Conservation (phyloP, 148 eudicot genomes). For the Heliosperma pusillum region DNA sequence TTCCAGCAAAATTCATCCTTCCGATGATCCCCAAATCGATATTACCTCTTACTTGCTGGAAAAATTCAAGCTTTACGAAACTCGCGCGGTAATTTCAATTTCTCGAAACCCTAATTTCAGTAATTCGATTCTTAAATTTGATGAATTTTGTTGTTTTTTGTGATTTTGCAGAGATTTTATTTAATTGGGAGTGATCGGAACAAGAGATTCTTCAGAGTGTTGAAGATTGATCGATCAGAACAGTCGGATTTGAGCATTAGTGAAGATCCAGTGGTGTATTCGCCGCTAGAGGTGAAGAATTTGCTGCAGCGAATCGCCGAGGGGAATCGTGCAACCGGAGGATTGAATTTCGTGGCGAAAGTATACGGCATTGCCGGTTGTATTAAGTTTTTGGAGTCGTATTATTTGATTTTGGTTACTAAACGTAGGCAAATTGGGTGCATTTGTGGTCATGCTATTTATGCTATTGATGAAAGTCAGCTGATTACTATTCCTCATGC, state of each 20-base stretch:
- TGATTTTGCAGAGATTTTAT: slow-evolving; percentile 61
- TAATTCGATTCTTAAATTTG: neutral
- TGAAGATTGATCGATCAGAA: slow-evolving; percentile 91
- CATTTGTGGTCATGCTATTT: slow-evolving; percentile 96
- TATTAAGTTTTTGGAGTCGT: slow-evolving; percentile 81
- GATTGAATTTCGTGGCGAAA: slow-evolving; percentile 70
- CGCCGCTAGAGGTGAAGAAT: slow-evolving; percentile 77
- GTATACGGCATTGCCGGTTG: slow-evolving; percentile 96
- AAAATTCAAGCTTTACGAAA: slow-evolving; percentile 91
- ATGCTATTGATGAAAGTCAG: slow-evolving; percentile 86
- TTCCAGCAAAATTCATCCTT: slow-evolving; percentile 41
- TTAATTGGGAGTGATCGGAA: slow-evolving; percentile 87
- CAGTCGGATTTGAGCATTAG: slow-evolving; percentile 80
- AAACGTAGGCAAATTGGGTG: slow-evolving; percentile 87
- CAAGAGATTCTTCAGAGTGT: slow-evolving; percentile 68
- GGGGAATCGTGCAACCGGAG: slow-evolving; percentile 96
- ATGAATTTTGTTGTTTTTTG: neutral
- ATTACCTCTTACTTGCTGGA: slow-evolving; percentile 69
- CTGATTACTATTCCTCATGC: slow-evolving; percentile 85
- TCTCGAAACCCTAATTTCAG: neutral
- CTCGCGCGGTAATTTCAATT: slow-evolving; percentile 62
- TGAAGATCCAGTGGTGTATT: slow-evolving; percentile 94
- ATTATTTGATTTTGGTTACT: slow-evolving; percentile 81
- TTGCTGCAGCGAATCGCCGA: slow-evolving; percentile 84
- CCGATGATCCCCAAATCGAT: slow-evolving; percentile 56